A percentile compares a stretch with the other conserved stretches of the same genome.
phyloP scores from a whole-genome alignment of 441 rosid genomes.

The Populus trichocarpa region DNA sequence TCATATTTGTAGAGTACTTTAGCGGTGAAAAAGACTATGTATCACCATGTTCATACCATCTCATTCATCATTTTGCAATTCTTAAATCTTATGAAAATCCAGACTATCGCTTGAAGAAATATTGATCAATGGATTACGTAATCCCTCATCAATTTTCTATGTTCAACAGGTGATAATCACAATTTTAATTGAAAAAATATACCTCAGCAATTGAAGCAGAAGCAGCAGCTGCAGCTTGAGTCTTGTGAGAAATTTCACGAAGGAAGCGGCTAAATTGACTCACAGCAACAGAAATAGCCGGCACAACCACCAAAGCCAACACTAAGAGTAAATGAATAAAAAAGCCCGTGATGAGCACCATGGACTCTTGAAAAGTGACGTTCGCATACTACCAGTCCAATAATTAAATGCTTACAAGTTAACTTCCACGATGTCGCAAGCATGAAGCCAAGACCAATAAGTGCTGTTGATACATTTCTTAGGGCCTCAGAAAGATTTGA shows the following conservation, averaged over 20 bases:
- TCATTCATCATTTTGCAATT: neutral
- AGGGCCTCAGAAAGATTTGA: conserved; percentile 95
- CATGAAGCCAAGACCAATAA: conserved; percentile 90
- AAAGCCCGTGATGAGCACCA: neutral
- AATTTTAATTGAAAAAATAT: neutral
- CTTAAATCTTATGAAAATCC: neutral
- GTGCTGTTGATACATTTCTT: conserved; percentile 67
- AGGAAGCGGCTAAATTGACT: conserved; percentile 71
- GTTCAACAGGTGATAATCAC: neutral
- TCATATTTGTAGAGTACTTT: neutral
- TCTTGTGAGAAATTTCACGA: conserved; percentile 83
- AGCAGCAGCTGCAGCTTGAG: conserved; percentile 95
- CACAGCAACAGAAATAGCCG: conserved; percentile 70
- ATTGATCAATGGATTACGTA: neutral
- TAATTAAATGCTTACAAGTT: conserved; percentile 51
- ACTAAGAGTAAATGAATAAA: conserved; percentile 37
- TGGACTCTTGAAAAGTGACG: neutral
- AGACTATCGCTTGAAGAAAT: neutral
- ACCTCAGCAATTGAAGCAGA: conserved; percentile 98
- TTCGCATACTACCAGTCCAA: neutral
- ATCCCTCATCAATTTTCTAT: neutral
- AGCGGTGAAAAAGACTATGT: neutral
- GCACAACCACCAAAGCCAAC: conserved; percentile 80
- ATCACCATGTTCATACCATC: neutral
- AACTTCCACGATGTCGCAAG: conserved; percentile 88